Base-by-base conservation (phyloP, 768 basidiomycete species). In the Lactifluus hygrophoroides region DNA sequence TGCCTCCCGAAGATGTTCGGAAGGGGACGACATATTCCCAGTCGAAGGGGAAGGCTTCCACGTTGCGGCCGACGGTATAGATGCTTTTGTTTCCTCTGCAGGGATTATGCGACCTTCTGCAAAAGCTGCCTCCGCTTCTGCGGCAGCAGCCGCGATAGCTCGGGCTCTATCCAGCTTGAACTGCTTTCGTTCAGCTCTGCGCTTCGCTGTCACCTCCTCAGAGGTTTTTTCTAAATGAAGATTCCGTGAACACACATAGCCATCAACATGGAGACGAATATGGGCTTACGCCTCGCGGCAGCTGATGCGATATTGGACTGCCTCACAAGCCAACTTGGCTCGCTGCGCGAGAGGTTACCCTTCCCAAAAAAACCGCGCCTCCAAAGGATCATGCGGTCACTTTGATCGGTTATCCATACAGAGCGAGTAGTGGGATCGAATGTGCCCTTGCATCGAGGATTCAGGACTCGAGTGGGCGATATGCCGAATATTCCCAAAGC, bases 321-420 rank as follows among this genome's bases (percentile, higher is more conserved):
- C 46, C 96, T 76, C 19, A 85, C 80, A 58, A 85, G 75, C 96
- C 96, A 99, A 55, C 84, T 91, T 8, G 95, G 94, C 70, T 99
- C 96, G 70, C 94, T 96, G 57, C 96, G 73, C 40, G 91, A 94
- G 52, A 99, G 75, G 68, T 89, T 88, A 1, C 96, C 96, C 71
- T 99, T 99, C 23, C 96, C 96, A 70, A 98, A 99, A 74, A 98
- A 97, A 0, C 96, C 96, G 59, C 88, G 74, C 46, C 81, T 76
- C 90, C 96, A 99, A 37, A 98, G 77, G 5, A 85, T 72, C 62
- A 76, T 76, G 44, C 83, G 82, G 68, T 93, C 83, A 23, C 71
- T 76, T 27, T 75, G 70, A 57, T 84, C 78, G 0, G 79, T 74
- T 3, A 98, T 78, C 93, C 93, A 96, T 9, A 97, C 88, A 0